Conservation (phyloP, 2,329 filamentous ascomycete species). For the Lecanosticta acicola region DNA sequence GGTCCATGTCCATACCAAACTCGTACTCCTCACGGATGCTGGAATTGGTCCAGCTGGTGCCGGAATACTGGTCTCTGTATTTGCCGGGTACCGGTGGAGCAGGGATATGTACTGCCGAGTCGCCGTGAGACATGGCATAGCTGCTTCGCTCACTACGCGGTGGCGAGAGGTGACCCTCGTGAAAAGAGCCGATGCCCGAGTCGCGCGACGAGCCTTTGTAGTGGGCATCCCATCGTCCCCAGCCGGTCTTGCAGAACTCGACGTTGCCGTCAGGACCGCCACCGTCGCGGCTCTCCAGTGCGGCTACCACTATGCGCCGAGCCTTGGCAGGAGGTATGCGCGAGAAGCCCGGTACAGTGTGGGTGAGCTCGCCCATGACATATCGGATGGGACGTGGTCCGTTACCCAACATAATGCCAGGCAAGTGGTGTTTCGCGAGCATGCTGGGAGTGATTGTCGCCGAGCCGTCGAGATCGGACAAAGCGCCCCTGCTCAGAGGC, state of each 20-base stretch:
- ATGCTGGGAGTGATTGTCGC: slow-evolving; percentile 79
- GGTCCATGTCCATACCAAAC: slow-evolving; percentile 52
- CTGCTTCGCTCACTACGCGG: slow-evolving; percentile 46
- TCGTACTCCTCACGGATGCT: slow-evolving; percentile 61
- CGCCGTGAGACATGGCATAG: slow-evolving; percentile 31
- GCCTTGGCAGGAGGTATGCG: slow-evolving; percentile 85
- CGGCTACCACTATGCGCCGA: slow-evolving; percentile 83
- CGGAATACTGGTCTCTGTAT: slow-evolving; percentile 35
- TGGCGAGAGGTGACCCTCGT: slow-evolving; percentile 39
- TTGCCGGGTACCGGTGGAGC: slow-evolving; percentile 21
- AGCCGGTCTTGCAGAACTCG: slow-evolving; percentile 91
- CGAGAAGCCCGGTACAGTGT: slow-evolving; percentile 86
- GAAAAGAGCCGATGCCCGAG: slow-evolving; percentile 36
- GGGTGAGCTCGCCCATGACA: slow-evolving; percentile 90
- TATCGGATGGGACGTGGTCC: slow-evolving; percentile 91
- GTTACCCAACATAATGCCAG: slow-evolving; percentile 81
- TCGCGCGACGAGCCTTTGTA: slow-evolving; percentile 50
- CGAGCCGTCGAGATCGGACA: slow-evolving; percentile 60
- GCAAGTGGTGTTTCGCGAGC: slow-evolving; percentile 83
- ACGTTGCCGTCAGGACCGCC: slow-evolving; percentile 62
- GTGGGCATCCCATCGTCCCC: slow-evolving; percentile 91
- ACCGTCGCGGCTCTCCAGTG: slow-evolving; percentile 71
- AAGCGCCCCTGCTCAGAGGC: slow-evolving; percentile 46
- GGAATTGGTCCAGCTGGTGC: slow-evolving; percentile 63
- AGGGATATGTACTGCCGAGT: slow-evolving; percentile 31